These are phyloP conservation scores for Mucor sp. DNA, from an alignment of 371 early-diverging fungal species.

Conservation along the genomic window DNA sequence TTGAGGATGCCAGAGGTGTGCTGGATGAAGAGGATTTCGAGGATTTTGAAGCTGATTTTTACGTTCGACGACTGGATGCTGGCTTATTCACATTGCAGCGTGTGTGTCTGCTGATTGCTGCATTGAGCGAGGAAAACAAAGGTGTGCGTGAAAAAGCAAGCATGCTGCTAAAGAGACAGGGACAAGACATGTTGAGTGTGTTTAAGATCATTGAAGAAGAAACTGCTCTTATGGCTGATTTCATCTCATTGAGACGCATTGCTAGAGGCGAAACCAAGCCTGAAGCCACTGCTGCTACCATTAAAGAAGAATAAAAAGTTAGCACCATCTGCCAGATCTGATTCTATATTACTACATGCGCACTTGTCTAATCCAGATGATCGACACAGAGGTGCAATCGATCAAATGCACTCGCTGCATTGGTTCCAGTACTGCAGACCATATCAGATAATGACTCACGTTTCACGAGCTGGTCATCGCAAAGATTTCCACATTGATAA, in stretches of 20 bases:
- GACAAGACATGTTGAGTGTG: slow-evolving; percentile 82
- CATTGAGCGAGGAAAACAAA: slow-evolving; percentile 56
- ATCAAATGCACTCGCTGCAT: background rate
- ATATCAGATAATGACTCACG: background rate
- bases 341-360: too few relatives aligned
- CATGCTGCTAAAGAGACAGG: slow-evolving; percentile 87
- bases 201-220: slow-evolving; percentile 47
- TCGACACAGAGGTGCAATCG: background rate
- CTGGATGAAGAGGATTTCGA: slow-evolving; percentile 53
- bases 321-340: too few relatives aligned
- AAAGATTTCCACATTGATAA: background rate
- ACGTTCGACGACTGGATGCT: slow-evolving; percentile 70
- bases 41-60: slow-evolving; percentile 60
- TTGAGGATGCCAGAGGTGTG: slow-evolving; percentile 48
- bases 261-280: slow-evolving; percentile 3
- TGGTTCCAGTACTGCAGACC: background rate
- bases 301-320: background rate
- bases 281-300: too few relatives aligned
- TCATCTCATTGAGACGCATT: slow-evolving; percentile 10
- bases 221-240: slow-evolving; percentile 17
- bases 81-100: slow-evolving; percentile 87
- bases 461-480: background rate
- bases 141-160: slow-evolving; percentile 30
- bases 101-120: slow-evolving; percentile 67
- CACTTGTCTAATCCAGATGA: background rate